phyloP scores from a whole-genome alignment of 2,329 filamentous ascomycete species.

The Rhynchosporium agropyri region DNA sequence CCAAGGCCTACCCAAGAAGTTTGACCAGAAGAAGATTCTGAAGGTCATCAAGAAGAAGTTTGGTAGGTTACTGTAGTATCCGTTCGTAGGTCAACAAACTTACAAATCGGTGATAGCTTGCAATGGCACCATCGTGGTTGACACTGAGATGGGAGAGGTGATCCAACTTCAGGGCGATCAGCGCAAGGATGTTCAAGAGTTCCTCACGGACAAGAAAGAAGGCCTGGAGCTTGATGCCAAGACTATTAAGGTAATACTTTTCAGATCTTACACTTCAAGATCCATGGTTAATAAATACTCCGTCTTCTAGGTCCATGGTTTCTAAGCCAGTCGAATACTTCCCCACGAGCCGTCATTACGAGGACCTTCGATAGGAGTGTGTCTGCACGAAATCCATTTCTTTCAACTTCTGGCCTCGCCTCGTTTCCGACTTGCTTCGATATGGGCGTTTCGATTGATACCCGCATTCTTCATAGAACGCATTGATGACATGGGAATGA shows the following conservation, averaged over 20 bases:
- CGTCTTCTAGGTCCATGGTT: constrained; percentile 58
- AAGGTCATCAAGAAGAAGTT: constrained; percentile 99
- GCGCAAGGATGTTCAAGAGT: constrained; percentile 97
- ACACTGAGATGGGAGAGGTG: constrained; percentile 97
- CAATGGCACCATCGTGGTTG: constrained; percentile 99
- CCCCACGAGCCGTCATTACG: constrained; percentile 38
- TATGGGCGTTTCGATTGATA: constrained; percentile 42
- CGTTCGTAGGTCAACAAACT: not conserved
- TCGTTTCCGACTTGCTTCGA: constrained; percentile 37
- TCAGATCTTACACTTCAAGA: not conserved
- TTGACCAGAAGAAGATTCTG: constrained; percentile 99
- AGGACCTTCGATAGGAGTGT: constrained; percentile 42
- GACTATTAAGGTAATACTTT: constrained; percentile 79
- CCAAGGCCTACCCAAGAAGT: constrained; percentile 98
- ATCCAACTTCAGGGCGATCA: constrained; percentile 99
- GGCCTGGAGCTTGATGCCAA: constrained; percentile 92
- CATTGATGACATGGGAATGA: constrained; percentile 35
- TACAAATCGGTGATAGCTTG: constrained; percentile 63
- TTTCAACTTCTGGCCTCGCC: constrained; percentile 41
- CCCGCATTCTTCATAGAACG: constrained; percentile 42
- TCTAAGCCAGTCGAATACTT: constrained; percentile 53
- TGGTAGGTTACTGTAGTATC: constrained; percentile 56
- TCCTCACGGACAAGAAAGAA: constrained; percentile 93
- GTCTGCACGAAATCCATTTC: constrained; percentile 26
- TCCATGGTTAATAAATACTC: constrained; percentile 1